These are phyloP conservation scores for Adansonia madagascariensis DNA, from an alignment of 441 rosid genomes.

Conservation along the genomic window DNA sequence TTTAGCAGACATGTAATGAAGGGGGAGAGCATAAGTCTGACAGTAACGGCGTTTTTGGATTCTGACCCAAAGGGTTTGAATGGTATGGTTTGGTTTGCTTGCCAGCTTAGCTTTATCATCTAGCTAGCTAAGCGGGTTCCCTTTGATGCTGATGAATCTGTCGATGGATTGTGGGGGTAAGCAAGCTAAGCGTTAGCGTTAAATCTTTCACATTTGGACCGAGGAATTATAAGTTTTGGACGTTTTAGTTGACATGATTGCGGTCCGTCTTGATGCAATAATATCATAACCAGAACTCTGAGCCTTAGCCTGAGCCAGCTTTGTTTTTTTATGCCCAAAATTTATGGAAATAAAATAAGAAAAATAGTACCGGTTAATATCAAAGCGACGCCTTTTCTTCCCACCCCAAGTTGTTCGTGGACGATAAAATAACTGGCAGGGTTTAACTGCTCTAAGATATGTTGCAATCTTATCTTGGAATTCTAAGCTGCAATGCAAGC, in stretches of 20 bases:
- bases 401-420: too few species aligned
- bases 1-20: not conserved
- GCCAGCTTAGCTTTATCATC: not conserved
- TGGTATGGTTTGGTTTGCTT: not conserved
- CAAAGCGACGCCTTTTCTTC: too few species aligned
- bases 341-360: not conserved
- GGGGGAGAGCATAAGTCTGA: not conserved
- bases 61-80: not conserved
- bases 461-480: not conserved
- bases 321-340: not conserved
- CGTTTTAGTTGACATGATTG: not conserved
- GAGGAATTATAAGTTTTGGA: slow-evolving; percentile 3
- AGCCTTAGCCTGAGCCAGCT: not conserved
- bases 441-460: too few species aligned
- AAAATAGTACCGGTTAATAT: not conserved
- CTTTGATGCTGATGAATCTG: not conserved
- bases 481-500: not conserved
- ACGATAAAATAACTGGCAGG: not conserved
- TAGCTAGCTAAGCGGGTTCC: too few species aligned
- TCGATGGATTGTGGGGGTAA: not conserved
- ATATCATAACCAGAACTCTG: not conserved
- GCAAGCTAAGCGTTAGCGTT: too few species aligned
- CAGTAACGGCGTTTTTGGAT: slow-evolving; percentile 23
- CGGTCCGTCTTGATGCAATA: not conserved
- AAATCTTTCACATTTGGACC: not conserved